These are phyloP conservation scores for Cryptosporidium viatorum DNA, from an alignment of 169 alveolate species.

Conservation along the genomic window DNA sequence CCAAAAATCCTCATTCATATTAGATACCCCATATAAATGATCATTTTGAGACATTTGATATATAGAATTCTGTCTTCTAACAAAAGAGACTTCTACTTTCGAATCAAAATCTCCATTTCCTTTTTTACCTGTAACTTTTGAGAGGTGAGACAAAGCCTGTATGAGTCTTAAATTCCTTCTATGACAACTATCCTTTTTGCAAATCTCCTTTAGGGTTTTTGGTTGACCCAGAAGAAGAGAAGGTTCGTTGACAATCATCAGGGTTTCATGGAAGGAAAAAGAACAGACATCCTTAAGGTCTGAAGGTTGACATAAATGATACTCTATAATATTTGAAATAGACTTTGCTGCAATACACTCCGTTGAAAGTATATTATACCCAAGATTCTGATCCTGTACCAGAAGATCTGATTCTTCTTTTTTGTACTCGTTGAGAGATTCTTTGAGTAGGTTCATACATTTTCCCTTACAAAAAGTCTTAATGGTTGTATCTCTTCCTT, in stretches of 20 bases:
- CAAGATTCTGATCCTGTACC: neutral
- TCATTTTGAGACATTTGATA: neutral
- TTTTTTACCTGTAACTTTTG: neutral
- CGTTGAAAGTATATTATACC: neutral
- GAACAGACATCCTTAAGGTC: constrained; percentile 14
- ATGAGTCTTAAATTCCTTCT: constrained; percentile 45
- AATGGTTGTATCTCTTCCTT: constrained; percentile 67
- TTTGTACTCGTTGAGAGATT: neutral
- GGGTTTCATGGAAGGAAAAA: constrained; percentile 64
- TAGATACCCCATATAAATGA: neutral
- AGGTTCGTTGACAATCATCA: constrained; percentile 30
- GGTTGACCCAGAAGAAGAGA: neutral
- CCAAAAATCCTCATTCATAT: constrained; percentile 43
- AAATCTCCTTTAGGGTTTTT: constrained; percentile 5
- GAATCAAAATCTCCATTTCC: neutral
- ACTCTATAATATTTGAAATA: constrained; percentile 18
- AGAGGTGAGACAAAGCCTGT: constrained; percentile 26
- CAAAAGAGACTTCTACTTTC: neutral
- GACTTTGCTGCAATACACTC: constrained; percentile 45
- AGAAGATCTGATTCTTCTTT: neutral
- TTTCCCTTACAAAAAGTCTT: constrained; percentile 66
- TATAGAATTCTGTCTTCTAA: constrained; percentile 16
- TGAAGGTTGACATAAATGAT: constrained; percentile 37
- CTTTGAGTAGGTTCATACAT: constrained; percentile 35
- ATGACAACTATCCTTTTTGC: constrained; percentile 55